Percentiles rank a stretch among this genome's conserved stretches.
Evolutionary conservation across 1,284 basidiomycete species (phyloP).

Genomic region (Austroboletus novae-zelandiae): DNA sequence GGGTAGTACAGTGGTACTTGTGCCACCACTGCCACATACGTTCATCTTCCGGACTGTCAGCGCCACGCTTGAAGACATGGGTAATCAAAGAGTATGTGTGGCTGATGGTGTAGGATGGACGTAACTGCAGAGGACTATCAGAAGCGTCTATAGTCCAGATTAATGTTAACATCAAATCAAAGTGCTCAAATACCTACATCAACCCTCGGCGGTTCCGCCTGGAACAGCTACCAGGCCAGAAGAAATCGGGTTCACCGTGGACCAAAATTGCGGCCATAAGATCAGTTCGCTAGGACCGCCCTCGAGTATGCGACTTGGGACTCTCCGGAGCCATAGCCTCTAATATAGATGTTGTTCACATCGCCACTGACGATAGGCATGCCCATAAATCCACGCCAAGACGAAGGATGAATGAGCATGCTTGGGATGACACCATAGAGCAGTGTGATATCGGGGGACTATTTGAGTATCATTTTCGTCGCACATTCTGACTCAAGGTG

Average conservation of each 20-base stretch:
- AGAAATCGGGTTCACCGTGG: neutral
- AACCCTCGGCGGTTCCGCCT: neutral
- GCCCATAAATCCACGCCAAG: constrained; percentile 10
- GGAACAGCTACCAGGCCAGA: constrained; percentile 7
- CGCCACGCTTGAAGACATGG: constrained; percentile 1
- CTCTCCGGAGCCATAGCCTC: constrained; percentile 11
- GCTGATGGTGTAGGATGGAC: constrained; percentile 5
- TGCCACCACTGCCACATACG: too few relatives aligned
- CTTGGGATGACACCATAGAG: constrained; percentile 4
- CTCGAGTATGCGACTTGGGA: constrained; percentile 9
- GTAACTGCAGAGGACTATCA: constrained; percentile 2
- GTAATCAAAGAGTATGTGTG: constrained; percentile 10
- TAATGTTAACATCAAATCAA: neutral
- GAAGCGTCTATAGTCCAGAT: constrained; percentile 1
- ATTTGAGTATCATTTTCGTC: neutral
- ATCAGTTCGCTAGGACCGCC: constrained; percentile 12
- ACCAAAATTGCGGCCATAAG: constrained; percentile 12
- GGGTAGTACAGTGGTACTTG: too few relatives aligned
- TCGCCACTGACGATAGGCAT: constrained; percentile 13
- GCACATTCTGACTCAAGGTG: neutral
- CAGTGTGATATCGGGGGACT: constrained; percentile 15
- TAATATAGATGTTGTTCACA: constrained; percentile 11
- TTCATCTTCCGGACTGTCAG: neutral
- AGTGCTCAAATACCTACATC: constrained; percentile 1
- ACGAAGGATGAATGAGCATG: constrained; percentile 1